Evolutionary conservation across 2,329 filamentous ascomycete species (phyloP).

Genomic region (Hortaea sp.): DNA sequence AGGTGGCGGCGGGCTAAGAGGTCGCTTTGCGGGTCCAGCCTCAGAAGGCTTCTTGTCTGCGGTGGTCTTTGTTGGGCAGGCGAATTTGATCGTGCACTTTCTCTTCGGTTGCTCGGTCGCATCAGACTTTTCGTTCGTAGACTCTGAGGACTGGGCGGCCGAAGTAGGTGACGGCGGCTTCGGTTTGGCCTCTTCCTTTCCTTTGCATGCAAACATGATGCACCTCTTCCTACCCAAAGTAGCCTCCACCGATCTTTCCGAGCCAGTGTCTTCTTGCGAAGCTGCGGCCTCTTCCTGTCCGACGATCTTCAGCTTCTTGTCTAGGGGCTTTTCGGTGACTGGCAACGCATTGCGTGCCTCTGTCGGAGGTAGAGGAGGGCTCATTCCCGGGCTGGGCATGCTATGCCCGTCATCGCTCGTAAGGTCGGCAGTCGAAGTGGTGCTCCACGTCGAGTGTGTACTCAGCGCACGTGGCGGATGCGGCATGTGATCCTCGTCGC

Average conservation of each 20-base stretch:
- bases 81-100: conserved; percentile 62
- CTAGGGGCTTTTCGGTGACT: conserved; percentile 30
- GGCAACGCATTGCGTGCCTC: conserved; percentile 29
- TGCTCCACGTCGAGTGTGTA: conserved; percentile 61
- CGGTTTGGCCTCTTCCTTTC: conserved; percentile 45
- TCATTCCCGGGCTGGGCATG: conserved; percentile 75
- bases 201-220: conserved; percentile 83
- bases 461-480: conserved; percentile 34
- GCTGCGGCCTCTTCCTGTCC: conserved; percentile 23
- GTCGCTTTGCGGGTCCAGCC: conserved; percentile 21
- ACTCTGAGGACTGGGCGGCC: conserved; percentile 22
- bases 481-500: conserved; percentile 26
- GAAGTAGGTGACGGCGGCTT: conserved; percentile 26
- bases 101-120: conserved; percentile 36
- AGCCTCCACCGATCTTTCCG: conserved; percentile 51
- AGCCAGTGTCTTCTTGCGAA: conserved; percentile 18
- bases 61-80: conserved; percentile 50
- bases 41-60: conserved; percentile 21
- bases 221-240: conserved; percentile 68
- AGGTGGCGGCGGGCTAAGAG: conserved; percentile 33
- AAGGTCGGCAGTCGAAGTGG: conserved; percentile 76
- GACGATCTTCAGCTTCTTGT: conserved; percentile 27
- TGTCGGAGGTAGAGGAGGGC: conserved; percentile 64
- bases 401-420: conserved; percentile 76
- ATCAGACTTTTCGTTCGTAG: conserved; percentile 3